A percentile compares a stretch with the other conserved stretches of the same genome.
phyloP scores from a whole-genome alignment of 2,329 filamentous ascomycete species.

The Geosmithia flava region DNA sequence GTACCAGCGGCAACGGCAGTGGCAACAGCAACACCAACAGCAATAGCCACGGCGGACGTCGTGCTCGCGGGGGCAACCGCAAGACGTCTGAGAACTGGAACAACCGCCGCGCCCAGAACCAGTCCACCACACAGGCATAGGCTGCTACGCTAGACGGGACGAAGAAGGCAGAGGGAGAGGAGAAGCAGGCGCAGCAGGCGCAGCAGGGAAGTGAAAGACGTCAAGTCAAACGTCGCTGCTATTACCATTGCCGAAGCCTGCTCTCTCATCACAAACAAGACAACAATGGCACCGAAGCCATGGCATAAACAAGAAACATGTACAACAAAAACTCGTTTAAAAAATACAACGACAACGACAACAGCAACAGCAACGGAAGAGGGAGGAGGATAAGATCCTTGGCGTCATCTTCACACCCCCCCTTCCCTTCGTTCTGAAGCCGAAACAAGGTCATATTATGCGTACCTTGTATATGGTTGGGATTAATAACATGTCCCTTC shows the following conservation, averaged over 20 bases:
- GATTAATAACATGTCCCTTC: no score
- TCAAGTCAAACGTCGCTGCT: background rate
- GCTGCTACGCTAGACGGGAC: background rate
- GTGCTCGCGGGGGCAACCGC: slow-evolving; percentile 26
- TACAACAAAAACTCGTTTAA: background rate
- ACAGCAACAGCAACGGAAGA: no score
- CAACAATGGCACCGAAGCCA: background rate
- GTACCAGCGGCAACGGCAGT: background rate
- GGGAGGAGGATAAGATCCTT: background rate
- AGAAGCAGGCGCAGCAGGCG: no score
- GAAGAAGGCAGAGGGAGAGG: background rate
- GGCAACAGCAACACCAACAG: background rate
- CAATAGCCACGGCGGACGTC: slow-evolving; percentile 12
- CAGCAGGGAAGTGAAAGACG: background rate
- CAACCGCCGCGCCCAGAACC: slow-evolving; percentile 10
- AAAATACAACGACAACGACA: background rate
- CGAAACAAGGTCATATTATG: no score
- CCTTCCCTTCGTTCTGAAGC: no score
- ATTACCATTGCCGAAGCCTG: background rate
- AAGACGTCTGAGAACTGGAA: slow-evolving; percentile 28
- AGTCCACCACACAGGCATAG: slow-evolving; percentile 1
- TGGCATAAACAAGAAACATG: background rate
- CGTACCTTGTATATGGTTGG: no score
- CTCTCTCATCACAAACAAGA: background rate
- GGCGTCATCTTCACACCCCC: background rate